Conservation (phyloP, 2,329 filamentous ascomycete genomes). For the Salinomyces thailandicus region DNA sequence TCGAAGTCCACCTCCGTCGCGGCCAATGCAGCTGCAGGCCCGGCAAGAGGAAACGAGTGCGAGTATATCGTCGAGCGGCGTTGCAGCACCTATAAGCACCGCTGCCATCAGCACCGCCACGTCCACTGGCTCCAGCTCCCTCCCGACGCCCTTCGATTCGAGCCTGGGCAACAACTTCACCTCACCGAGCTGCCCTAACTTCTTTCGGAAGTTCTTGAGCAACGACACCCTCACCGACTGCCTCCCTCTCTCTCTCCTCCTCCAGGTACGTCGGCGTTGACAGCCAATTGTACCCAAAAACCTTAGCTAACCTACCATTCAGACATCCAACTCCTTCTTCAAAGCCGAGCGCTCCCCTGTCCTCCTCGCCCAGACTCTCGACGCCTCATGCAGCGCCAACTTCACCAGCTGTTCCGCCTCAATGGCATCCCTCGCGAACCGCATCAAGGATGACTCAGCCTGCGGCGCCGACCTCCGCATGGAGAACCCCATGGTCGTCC, state of each 20-base stretch:
- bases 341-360: conserved; percentile 60
- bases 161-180: conserved; percentile 45
- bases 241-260: conserved; percentile 72
- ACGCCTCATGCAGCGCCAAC: conserved; percentile 64
- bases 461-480: conserved; percentile 62
- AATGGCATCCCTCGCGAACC: conserved; percentile 53
- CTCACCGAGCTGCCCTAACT: conserved; percentile 47
- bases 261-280: conserved; percentile 40
- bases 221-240: conserved; percentile 61
- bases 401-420: conserved; percentile 53
- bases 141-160: conserved; percentile 39
- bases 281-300: neutral
- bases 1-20: conserved; percentile 16
- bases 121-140: conserved; percentile 8
- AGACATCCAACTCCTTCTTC: conserved; percentile 83
- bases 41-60: conserved; percentile 12
- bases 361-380: conserved; percentile 64
- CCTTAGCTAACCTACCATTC: conserved; percentile 7
- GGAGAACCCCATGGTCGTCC: conserved; percentile 58
- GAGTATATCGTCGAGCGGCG: conserved; percentile 10
- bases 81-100: conserved; percentile 8
- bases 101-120: conserved; percentile 14
- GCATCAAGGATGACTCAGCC: conserved; percentile 51
- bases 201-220: conserved; percentile 57
- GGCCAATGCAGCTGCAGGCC: conserved; percentile 15